These are phyloP conservation scores for Pythium scleroteichum DNA, from an alignment of 352 stramenopile species.

Conservation along the genomic window DNA sequence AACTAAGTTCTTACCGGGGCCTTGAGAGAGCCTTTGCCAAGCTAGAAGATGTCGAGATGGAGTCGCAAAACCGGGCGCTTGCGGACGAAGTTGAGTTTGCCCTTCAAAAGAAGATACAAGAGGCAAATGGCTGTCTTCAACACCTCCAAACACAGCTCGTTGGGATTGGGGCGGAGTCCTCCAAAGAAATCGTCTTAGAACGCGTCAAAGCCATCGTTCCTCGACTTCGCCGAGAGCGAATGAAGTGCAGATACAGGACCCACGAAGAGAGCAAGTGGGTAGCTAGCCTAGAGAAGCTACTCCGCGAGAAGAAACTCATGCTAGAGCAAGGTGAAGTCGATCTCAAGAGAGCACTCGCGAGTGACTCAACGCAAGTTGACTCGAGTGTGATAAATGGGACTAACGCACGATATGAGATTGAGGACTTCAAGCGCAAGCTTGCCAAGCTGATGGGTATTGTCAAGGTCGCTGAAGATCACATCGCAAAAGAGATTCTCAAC, in stretches of 20 bases:
- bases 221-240: conserved; percentile 52
- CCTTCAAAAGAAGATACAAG: conserved; percentile 48
- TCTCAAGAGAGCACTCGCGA: conserved; percentile 63
- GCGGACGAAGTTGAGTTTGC: conserved; percentile 73
- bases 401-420: conserved; percentile 64
- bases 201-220: conserved; percentile 68
- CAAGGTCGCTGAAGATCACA: conserved; percentile 54
- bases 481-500: conserved; percentile 63
- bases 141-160: conserved; percentile 59
- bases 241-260: conserved; percentile 56
- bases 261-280: conserved; percentile 59
- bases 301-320: conserved; percentile 57
- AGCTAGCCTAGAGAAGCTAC: conserved; percentile 49
- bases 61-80: conserved; percentile 38
- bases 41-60: conserved; percentile 58
- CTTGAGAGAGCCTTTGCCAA: conserved; percentile 48
- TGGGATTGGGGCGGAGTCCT: conserved; percentile 58
- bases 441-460: conserved; percentile 66
- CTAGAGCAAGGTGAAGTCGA: conserved; percentile 61
- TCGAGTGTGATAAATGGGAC: conserved; percentile 61
- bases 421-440: conserved; percentile 79
- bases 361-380: conserved; percentile 66
- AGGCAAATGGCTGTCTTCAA: conserved; percentile 38
- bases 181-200: conserved; percentile 61
- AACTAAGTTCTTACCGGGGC: conserved; percentile 58